Conservation (phyloP, 2,329 filamentous ascomycete species). For the Aureobasidium subglaciale region DNA sequence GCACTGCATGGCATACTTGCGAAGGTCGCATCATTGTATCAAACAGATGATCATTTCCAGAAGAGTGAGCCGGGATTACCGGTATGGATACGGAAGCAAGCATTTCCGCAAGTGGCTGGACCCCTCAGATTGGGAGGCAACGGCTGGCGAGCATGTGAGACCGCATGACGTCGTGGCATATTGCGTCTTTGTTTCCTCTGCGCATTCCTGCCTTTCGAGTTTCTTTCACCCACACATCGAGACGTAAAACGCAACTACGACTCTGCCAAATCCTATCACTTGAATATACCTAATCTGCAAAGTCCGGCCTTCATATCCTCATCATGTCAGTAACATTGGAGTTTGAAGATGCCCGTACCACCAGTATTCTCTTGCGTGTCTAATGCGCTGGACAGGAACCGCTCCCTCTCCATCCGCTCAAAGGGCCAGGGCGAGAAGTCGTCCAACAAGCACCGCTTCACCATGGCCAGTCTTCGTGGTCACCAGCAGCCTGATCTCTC, state of each 20-base stretch:
- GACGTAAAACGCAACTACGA: slow-evolving; percentile 4
- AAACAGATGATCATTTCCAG: neutral
- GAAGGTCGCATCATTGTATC: neutral
- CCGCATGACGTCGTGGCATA: slow-evolving; percentile 7
- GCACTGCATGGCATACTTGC: too few species aligned
- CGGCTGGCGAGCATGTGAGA: slow-evolving; percentile 8
- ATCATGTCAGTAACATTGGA: slow-evolving; percentile 5
- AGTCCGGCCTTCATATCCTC: neutral
- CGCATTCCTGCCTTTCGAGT: neutral
- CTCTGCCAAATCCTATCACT: neutral
- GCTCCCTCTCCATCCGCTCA: slow-evolving; percentile 66
- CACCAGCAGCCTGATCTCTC: slow-evolving; percentile 80
- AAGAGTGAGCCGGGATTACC: slow-evolving; percentile 21
- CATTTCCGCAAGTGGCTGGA: neutral
- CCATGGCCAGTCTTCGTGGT: slow-evolving; percentile 78
- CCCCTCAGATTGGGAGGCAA: slow-evolving; percentile 4
- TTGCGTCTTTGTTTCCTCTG: neutral
- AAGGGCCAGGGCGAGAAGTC: slow-evolving; percentile 45
- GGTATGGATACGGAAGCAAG: slow-evolving; percentile 20
- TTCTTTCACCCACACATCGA: neutral
- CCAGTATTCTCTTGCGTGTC: neutral
- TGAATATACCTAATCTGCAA: neutral
- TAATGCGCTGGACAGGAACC: slow-evolving; percentile 28
- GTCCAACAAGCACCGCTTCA: slow-evolving; percentile 62
- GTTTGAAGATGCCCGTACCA: neutral